These are phyloP conservation scores for Trichophyton benhamiae DNA, from an alignment of 2,329 filamentous ascomycete species.

Conservation along the genomic window DNA sequence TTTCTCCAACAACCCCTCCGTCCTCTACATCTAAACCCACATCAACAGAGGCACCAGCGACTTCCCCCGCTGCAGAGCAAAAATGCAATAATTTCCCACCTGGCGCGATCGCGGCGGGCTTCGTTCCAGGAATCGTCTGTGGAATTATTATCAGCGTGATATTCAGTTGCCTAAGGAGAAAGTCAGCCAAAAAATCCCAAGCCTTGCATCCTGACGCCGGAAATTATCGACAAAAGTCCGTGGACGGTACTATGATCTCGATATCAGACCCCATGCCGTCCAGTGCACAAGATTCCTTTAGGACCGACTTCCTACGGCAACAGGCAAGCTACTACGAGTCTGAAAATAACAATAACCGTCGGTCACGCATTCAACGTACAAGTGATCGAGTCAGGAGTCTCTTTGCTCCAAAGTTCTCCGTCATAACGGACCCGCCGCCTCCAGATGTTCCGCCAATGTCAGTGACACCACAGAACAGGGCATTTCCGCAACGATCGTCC, in stretches of 20 bases:
- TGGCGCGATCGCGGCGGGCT: constrained; percentile 32
- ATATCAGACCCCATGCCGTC: constrained; percentile 35
- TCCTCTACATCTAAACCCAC: constrained; percentile 14
- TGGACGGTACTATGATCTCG: constrained; percentile 22
- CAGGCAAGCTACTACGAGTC: constrained; percentile 18
- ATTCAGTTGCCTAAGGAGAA: constrained; percentile 32
- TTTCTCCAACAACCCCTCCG: constrained; percentile 14
- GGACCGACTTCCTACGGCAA: constrained; percentile 34
- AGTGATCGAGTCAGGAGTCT: constrained; percentile 28
- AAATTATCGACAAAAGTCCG: constrained; percentile 23
- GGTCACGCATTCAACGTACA: constrained; percentile 25
- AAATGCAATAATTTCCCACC: constrained; percentile 31
- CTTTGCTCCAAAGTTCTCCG: constrained; percentile 20
- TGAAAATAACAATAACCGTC: constrained; percentile 5
- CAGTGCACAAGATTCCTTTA: constrained; percentile 29
- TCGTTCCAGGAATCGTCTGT: constrained; percentile 35
- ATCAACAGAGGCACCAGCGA: constrained; percentile 16
- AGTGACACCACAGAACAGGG: constrained; percentile 20
- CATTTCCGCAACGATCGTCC: constrained; percentile 18
- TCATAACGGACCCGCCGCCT: constrained; percentile 16
- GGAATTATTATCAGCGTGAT: constrained; percentile 43
- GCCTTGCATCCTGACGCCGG: not conserved
- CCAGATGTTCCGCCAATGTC: constrained; percentile 16
- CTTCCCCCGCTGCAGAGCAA: constrained; percentile 14
- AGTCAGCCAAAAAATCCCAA: not conserved